Conservation (phyloP, 257 asterid genomes). For the Solanum raphanifolium region DNA sequence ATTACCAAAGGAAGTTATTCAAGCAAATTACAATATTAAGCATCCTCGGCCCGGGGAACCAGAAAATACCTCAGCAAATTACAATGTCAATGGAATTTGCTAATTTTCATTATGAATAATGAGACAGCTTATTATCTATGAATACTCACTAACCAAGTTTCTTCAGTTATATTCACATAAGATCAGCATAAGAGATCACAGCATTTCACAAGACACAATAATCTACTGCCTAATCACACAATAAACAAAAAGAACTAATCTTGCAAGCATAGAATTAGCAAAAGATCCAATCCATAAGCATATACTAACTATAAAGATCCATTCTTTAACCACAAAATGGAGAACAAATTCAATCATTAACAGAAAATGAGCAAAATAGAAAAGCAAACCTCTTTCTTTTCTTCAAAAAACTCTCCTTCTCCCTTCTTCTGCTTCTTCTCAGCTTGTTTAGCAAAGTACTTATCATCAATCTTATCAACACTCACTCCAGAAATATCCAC, state of each 20-base stretch:
- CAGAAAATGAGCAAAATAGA: background rate
- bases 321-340: background rate
- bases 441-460: conserved; percentile 5
- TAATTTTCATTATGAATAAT: background rate
- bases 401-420: conserved; percentile 7
- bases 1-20: background rate
- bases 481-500: background rate
- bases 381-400: conserved; percentile 1
- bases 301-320: background rate
- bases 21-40: background rate
- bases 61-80: too few species aligned
- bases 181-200: background rate
- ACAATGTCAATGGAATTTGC: background rate
- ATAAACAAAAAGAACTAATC: background rate
- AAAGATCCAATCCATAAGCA: background rate
- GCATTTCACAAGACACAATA: background rate
- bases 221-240: background rate
- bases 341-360: background rate
- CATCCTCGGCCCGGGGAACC: accelerated
- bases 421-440: conserved; percentile 5
- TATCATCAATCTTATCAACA: conserved; percentile 13
- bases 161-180: background rate
- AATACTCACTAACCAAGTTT: background rate
- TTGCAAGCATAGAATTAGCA: too few species aligned
- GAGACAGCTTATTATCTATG: background rate